Evolutionary conservation across 1,284 basidiomycete genomes (phyloP).

Genomic region (Pisolithus thermaeus): DNA sequence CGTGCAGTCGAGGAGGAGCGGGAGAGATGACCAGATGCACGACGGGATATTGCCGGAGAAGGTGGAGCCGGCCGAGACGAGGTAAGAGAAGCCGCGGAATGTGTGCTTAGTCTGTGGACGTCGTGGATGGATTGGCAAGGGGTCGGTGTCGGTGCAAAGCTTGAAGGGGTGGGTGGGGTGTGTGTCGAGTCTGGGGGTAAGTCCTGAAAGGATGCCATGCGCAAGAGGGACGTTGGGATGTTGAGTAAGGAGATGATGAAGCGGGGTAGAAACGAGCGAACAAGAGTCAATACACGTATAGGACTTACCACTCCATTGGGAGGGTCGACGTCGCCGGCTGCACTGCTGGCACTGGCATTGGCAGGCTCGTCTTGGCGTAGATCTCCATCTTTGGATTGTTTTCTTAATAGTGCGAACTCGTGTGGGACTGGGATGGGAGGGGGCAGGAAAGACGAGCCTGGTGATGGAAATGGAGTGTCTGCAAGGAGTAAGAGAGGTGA

Average conservation of each 20-base stretch:
- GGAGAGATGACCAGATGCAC: conserved; percentile 38
- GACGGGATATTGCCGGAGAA: conserved; percentile 55
- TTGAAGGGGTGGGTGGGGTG: background rate
- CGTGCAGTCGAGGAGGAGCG: conserved; percentile 17
- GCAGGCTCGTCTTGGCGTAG: background rate
- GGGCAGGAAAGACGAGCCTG: conserved; percentile 59
- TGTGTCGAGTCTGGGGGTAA: no score
- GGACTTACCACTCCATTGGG: conserved; percentile 24
- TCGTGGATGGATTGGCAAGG: background rate
- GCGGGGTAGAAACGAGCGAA: conserved; percentile 21
- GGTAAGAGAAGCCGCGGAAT: conserved; percentile 34
- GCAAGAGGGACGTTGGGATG: conserved; percentile 23
- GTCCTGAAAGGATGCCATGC: conserved; percentile 17
- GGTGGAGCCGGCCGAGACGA: conserved; percentile 61
- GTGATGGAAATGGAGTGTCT: conserved; percentile 53
- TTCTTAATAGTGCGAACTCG: conserved; percentile 50
- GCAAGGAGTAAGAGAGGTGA: no score
- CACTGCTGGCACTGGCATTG: background rate
- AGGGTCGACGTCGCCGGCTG: background rate
- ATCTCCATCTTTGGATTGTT: conserved; percentile 10
- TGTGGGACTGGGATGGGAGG: conserved; percentile 57
- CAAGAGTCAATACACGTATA: conserved; percentile 16
- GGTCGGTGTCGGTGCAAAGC: background rate
- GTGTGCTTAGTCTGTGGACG: conserved; percentile 16
- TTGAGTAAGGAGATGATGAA: conserved; percentile 26